Conservation (phyloP, 345 rosid species). For the Angophora floribunda region DNA sequence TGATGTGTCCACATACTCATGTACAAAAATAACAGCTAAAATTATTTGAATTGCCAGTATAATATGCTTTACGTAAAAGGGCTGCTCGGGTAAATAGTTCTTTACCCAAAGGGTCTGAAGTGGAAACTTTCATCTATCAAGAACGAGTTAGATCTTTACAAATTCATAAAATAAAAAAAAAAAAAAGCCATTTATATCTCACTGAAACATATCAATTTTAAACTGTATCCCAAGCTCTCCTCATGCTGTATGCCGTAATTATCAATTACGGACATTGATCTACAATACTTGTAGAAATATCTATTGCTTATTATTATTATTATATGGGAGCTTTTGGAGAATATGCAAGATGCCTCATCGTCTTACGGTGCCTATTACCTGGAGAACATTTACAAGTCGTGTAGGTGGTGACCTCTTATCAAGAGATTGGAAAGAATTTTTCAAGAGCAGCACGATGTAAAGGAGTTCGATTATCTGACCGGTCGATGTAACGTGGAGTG, state of each 20-base stretch:
- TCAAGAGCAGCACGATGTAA: not conserved
- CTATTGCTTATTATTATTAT: not conserved
- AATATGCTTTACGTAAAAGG: not conserved
- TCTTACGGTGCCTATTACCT: not conserved
- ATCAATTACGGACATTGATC: not conserved
- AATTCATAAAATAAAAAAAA: not conserved
- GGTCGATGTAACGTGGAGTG: not conserved
- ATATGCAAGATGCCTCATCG: not conserved
- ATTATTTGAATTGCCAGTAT: not conserved
- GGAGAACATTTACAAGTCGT: not conserved
- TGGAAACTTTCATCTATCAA: not conserved
- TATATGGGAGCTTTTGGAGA: not conserved
- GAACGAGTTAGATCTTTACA: not conserved
- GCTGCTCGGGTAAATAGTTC: not conserved
- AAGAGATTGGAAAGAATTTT: not conserved
- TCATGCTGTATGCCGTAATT: no score
- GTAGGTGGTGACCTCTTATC: not conserved
- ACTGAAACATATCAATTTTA: not conserved
- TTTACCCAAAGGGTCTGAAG: not conserved
- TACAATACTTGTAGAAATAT: not conserved
- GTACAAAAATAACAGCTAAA: not conserved
- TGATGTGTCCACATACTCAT: not conserved
- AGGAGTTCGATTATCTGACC: not conserved
- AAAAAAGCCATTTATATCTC: not conserved
- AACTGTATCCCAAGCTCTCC: not conserved